Base-by-base conservation (phyloP, 1,139 yeast species). In the Lodderomyces elongisporus region DNA sequence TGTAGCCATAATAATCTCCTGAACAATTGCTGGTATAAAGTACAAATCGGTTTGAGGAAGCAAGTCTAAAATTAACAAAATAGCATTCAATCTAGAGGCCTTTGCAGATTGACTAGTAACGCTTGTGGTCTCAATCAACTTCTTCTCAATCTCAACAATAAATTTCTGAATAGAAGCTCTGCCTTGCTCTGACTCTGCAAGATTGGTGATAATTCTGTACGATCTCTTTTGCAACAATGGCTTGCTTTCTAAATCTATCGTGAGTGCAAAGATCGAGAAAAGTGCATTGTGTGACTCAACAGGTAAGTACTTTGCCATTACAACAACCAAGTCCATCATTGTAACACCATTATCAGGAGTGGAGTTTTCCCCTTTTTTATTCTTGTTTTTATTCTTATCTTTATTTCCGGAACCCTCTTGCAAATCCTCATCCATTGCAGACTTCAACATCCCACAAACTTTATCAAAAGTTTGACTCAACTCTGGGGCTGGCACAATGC, bases 1-100 rank as follows among this genome's bases (percentile, higher is more conserved):
- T n/a, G 96, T 88, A 24, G 88, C 79, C 52, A 93, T 66, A 37
- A 91, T 89, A 15, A 89, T 79, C 61, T 91, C 98, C 37, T 95
- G 87, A 28, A 88, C 66, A 27, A 85, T 62, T 9, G 85, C 70
- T 16, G 96, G 95, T 44, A 91, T 80, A 51, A 88, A 85, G 48
- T 75, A 75, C 46, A 87, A 64, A 40, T 82, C 80, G 17, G 69
- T 56, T 3, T 62, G 44, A 17, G 96, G 91, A 27, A 87, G 58
- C 16, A 78, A 49, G 18, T 75, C 74, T 30, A 85, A 61, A 10
- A 89, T 49, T 18, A 74, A 67, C 40, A 72, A 66, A 28, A 91
- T 66, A 3, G 95, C 84, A 21, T 71, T 61, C 39, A 91, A 66
- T 59, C 96, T 74, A 13, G 93, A 66, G n/a, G 94, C 77, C 56